These are phyloP conservation scores for Penicillium griseofulvum DNA, from an alignment of 2,329 filamentous ascomycete species.

Conservation along the genomic window DNA sequence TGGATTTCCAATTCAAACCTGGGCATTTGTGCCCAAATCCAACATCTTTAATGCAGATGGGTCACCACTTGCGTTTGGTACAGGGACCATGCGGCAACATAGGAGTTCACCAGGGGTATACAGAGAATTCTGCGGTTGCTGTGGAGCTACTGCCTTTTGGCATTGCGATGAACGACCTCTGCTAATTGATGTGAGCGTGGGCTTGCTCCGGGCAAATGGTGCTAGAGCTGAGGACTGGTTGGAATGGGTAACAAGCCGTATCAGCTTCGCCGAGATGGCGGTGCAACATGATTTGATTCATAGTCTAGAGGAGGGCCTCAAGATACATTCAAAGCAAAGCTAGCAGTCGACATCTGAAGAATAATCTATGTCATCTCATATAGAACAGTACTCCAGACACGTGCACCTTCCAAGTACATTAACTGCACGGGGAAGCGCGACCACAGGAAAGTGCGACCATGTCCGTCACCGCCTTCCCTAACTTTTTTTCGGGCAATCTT, in stretches of 20 bases:
- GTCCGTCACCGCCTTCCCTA: slow-evolving; percentile 7
- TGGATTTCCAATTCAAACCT: slow-evolving; percentile 64
- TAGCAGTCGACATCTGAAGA: neutral
- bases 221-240: slow-evolving; percentile 59
- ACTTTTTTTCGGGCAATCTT: slow-evolving; percentile 2
- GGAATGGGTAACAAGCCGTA: slow-evolving; percentile 58
- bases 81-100: slow-evolving; percentile 52
- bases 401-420: neutral
- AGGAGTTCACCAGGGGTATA: slow-evolving; percentile 53
- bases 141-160: slow-evolving; percentile 66
- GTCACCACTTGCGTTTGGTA: slow-evolving; percentile 34
- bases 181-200: slow-evolving; percentile 63
- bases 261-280: slow-evolving; percentile 61
- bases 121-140: slow-evolving; percentile 61
- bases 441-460: neutral
- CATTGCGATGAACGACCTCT: slow-evolving; percentile 53
- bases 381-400: neutral
- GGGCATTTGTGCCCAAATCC: slow-evolving; percentile 62
- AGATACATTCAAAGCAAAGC: neutral
- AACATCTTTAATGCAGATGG: slow-evolving; percentile 53
- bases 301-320: slow-evolving; percentile 25
- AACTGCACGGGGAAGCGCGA: neutral
- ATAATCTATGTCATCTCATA: neutral
- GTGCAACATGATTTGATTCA: slow-evolving; percentile 32
- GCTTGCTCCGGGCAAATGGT: slow-evolving; percentile 54